phyloP scores from a whole-genome alignment of 305 asterid genomes.

The Fraxinus angustifolia region DNA sequence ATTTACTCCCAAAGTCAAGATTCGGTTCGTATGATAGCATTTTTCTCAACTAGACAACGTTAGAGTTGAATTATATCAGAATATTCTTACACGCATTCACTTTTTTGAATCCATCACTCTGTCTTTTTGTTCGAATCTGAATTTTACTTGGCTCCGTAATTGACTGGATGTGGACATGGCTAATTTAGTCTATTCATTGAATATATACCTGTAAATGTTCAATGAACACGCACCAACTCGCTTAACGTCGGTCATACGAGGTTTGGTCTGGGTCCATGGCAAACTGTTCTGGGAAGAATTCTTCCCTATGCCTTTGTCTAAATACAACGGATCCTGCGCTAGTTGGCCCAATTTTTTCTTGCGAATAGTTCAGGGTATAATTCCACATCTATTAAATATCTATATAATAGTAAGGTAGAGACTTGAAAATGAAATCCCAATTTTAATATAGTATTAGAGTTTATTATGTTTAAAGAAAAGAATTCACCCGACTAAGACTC shows the following conservation, averaged over 20 bases:
- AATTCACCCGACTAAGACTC: too few species aligned
- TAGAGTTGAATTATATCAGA: neutral
- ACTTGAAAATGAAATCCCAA: too few species aligned
- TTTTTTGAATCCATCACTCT: neutral
- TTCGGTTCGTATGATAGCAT: neutral
- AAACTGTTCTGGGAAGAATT: neutral
- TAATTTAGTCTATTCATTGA: neutral
- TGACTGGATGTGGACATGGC: neutral
- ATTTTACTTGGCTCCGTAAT: neutral
- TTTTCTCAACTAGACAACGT: neutral
- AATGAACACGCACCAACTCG: slow-evolving; percentile 18
- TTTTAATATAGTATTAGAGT: too few species aligned
- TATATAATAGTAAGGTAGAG: too few species aligned
- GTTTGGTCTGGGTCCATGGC: slow-evolving; percentile 9
- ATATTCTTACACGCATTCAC: neutral
- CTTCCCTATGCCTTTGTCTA: neutral
- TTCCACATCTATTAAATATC: too few species aligned
- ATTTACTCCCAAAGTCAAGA: neutral
- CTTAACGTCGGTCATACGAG: neutral
- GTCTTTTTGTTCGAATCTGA: neutral
- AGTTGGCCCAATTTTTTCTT: too few species aligned
- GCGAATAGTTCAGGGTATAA: too few species aligned
- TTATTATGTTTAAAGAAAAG: too few species aligned
- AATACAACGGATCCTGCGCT: neutral
- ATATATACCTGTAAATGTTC: slow-evolving; percentile 13